These are phyloP conservation scores for Debaryomyces maramus DNA, from an alignment of 805 yeast genomes.

Conservation along the genomic window DNA sequence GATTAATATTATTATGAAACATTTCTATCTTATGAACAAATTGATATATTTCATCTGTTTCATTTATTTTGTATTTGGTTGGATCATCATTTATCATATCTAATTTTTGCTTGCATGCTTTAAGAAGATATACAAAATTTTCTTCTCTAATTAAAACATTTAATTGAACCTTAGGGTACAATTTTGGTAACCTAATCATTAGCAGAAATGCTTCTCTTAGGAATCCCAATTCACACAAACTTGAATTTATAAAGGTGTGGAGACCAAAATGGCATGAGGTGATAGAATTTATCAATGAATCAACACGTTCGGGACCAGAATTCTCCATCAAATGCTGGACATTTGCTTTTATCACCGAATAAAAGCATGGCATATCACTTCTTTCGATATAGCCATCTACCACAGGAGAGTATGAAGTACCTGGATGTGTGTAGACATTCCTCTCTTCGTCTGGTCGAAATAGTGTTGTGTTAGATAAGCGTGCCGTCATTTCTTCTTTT, in stretches of 20 bases:
- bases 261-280: slow-evolving; percentile 26
- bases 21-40: slow-evolving; percentile 8
- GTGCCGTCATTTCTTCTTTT: slow-evolving; percentile 3
- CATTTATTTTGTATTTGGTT: slow-evolving; percentile 5
- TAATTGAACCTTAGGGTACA: slow-evolving; percentile 8
- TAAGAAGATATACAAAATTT: slow-evolving; percentile 11
- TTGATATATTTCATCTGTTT: slow-evolving; percentile 2
- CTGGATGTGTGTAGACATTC: slow-evolving; percentile 26
- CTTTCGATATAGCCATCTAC: slow-evolving; percentile 27
- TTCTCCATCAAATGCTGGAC: slow-evolving; percentile 13
- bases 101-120: slow-evolving; percentile 3
- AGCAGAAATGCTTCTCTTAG: slow-evolving; percentile 27
- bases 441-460: slow-evolving; percentile 27
- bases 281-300: slow-evolving; percentile 17
- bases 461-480: slow-evolving; percentile 2
- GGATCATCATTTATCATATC: background rate
- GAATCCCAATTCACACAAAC: slow-evolving; percentile 26
- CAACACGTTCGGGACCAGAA: slow-evolving; percentile 4
- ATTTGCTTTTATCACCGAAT: slow-evolving; percentile 17
- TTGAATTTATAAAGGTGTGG: slow-evolving; percentile 25
- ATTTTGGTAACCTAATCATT: slow-evolving; percentile 17
- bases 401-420: slow-evolving; percentile 21
- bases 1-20: slow-evolving; percentile 9
- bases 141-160: slow-evolving; percentile 14
- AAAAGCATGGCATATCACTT: slow-evolving; percentile 35